These are phyloP conservation scores for Viscum album DNA, from an alignment of 177 flowering plant species.

Conservation along the genomic window DNA sequence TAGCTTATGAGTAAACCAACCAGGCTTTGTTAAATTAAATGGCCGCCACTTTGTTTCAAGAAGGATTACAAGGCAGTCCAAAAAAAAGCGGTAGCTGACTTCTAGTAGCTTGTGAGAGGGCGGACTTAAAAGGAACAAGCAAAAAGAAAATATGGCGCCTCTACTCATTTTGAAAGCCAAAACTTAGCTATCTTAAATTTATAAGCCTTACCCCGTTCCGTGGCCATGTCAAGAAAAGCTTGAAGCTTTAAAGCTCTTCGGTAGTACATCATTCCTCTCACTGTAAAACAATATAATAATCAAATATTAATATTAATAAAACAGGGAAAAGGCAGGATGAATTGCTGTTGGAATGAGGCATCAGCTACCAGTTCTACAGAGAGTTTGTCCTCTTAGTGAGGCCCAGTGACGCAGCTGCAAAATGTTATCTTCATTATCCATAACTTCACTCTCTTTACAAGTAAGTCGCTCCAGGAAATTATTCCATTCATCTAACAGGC, in stretches of 20 bases:
- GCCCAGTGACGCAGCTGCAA: constrained; percentile 96
- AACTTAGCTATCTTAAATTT: not conserved
- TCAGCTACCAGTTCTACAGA: constrained; percentile 71
- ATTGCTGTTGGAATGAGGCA: constrained; percentile 3
- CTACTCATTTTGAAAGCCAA: no score
- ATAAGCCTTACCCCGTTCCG: constrained; percentile 41
- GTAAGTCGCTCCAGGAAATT: constrained; percentile 83
- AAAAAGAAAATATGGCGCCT: no score
- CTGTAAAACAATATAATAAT: constrained; percentile 36
- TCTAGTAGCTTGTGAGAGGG: no score
- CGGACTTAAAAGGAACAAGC: no score
- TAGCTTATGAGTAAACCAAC: no score
- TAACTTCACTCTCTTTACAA: constrained; percentile 58
- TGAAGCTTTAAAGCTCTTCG: constrained; percentile 90
- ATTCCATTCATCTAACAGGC: constrained; percentile 75
- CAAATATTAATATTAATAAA: constrained; percentile 1
- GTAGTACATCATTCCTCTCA: constrained; percentile 99
- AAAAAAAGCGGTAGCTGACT: no score
- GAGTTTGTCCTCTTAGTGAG: constrained; percentile 93
- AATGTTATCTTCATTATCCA: constrained; percentile 82
- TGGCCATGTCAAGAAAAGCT: constrained; percentile 96
- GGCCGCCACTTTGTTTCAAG: no score
- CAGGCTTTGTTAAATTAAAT: no score
- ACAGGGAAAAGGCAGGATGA: not conserved
- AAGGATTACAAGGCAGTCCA: no score